phyloP scores from a whole-genome alignment of 305 asterid species.

The Withania somnifera region DNA sequence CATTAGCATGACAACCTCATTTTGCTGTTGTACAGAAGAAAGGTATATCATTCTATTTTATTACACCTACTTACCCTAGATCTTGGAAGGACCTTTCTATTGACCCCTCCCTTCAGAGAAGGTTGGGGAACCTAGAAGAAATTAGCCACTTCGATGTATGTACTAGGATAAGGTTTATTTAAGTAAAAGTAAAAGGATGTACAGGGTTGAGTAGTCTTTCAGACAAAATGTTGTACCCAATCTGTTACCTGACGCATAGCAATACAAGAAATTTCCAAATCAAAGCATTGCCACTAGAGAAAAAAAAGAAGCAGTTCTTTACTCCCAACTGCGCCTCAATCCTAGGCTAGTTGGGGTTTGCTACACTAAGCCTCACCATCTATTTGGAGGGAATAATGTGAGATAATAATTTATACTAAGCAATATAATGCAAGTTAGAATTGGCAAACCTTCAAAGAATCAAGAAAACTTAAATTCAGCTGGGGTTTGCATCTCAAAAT shows the following conservation, averaged over 20 bases:
- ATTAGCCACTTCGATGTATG: not conserved
- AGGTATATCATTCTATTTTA: not conserved
- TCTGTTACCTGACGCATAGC: not conserved
- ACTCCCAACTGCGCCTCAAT: not conserved
- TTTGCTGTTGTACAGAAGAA: not conserved
- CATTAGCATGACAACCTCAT: not conserved
- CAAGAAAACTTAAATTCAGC: conserved; percentile 39
- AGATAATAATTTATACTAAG: not conserved
- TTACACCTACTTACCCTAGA: not conserved
- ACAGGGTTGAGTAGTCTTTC: not conserved
- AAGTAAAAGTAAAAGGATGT: not conserved
- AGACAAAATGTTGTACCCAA: not conserved
- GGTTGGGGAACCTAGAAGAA: not conserved
- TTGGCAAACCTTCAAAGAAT: conserved; percentile 43
- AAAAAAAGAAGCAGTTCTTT: not conserved
- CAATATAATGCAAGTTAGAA: not conserved
- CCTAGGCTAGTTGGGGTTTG: not conserved
- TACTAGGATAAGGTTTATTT: not conserved
- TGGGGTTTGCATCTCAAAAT: conserved; percentile 16
- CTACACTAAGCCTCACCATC: not conserved
- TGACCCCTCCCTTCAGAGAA: not conserved
- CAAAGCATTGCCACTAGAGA: not conserved
- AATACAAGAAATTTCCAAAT: not conserved
- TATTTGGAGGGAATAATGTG: not conserved
- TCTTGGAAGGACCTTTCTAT: not conserved